phyloP scores from a whole-genome alignment of 805 yeast species.

The Grigorovia humatica region DNA sequence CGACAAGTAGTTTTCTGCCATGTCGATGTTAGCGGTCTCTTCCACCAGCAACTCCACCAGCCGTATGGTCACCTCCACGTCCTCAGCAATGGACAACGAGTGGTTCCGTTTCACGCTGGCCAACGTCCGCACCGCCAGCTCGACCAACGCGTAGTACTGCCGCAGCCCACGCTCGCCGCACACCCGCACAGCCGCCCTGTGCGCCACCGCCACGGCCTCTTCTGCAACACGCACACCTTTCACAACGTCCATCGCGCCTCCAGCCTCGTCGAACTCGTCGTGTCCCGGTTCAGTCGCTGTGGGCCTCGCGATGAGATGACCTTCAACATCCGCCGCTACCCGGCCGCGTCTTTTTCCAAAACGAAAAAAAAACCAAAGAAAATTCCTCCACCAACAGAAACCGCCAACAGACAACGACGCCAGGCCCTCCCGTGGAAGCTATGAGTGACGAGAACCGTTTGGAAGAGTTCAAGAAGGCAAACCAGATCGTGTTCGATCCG shows the following conservation, averaged over 20 bases:
- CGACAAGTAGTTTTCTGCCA: constrained; percentile 22
- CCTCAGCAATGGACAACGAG: constrained; percentile 20
- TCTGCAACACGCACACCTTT: too few species aligned
- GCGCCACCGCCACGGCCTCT: too few species aligned
- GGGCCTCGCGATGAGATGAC: too few species aligned
- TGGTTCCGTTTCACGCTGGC: constrained; percentile 8
- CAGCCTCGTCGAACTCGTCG: too few species aligned
- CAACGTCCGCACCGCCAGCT: constrained; percentile 20
- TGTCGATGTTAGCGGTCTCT: constrained; percentile 22
- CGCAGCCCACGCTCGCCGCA: constrained; percentile 14
- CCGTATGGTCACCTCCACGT: constrained; percentile 18
- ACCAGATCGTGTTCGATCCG: constrained; percentile 28
- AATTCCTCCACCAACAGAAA: too few species aligned
- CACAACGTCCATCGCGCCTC: too few species aligned
- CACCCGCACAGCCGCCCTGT: constrained; percentile 1
- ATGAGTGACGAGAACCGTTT: constrained; percentile 28
- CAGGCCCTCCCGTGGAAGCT: too few species aligned
- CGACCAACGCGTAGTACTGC: constrained; percentile 28
- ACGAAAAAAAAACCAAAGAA: background rate
- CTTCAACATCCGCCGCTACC: too few species aligned
- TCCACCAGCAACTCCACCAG: constrained; percentile 21
- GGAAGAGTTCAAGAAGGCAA: constrained; percentile 27
- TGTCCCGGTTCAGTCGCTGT: too few species aligned
- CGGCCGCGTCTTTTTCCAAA: too few species aligned
- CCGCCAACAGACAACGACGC: too few species aligned